Evolutionary conservation across 768 basidiomycete genomes (phyloP), one percentile per base, ranked within the genome.

Genomic region (Kwoniella bestiolae): DNA sequence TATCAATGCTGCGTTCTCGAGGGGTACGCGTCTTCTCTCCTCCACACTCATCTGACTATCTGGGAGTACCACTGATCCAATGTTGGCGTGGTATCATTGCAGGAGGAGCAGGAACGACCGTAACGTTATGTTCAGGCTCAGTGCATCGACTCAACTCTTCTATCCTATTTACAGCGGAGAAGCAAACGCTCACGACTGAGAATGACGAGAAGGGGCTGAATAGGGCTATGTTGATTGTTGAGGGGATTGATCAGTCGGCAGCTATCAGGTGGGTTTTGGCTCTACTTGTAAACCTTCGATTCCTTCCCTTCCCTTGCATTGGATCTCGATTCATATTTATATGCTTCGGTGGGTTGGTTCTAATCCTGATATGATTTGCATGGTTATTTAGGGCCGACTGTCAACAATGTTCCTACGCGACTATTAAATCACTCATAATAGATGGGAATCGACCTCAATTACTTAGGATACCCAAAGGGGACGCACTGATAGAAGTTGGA

Each of bases 391-490:
- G 81, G 55, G 81, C 76, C 34, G 81, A 82, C 62, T 82, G 80
- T 66, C 64, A 64, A 9, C 46, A 70, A 26, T 82, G 81, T 63
- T 65, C 68, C 4, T 44, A 53, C 23, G 73, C 71, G 1, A 67
- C 60, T n/a, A 71, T 82, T 32, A 50, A 62, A 41, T 79, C 77
- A 2, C 63, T 82, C 9, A 71, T 78, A 28, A 65, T 82, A 34
- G 78, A 82, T 49, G 81, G 81, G 9, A 82, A 82, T 52, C 64
- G 81, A 51, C 81, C 81, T 5, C 56, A 70, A 23, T 38, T 82
- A 25, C 63, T 82, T 2, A 68, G 81, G 4, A 69, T 82, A 34
- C 73, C 73, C 23, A 59, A 67, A 46, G 80, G 80, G 6, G 78
- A 69, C 7, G 81, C 80, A 1, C 63, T 82, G 32, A 60, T 82